A percentile compares a stretch with the other conserved stretches of the same genome.
Evolutionary conservation across 2,329 filamentous ascomycete species (phyloP).

Genomic region (Botrytis squamosa): DNA sequence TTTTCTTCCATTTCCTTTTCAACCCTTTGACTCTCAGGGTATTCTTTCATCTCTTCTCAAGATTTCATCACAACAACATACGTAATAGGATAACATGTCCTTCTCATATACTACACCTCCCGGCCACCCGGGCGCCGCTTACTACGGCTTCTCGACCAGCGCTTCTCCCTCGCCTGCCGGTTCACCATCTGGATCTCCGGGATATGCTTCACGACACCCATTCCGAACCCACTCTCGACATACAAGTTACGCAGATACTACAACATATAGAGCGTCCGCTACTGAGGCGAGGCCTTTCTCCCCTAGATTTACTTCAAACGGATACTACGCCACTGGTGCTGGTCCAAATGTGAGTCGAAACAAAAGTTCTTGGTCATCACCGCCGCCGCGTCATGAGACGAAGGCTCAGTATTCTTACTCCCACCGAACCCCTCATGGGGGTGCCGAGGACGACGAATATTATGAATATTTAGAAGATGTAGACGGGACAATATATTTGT

Average conservation of each 20-base stretch:
- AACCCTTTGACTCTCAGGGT: conserved; percentile 32
- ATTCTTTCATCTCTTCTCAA: conserved; percentile 8
- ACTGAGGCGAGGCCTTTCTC: conserved; percentile 35
- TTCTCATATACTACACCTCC: conserved; percentile 37
- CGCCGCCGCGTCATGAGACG: conserved; percentile 33
- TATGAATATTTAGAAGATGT: conserved; percentile 38
- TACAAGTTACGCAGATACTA: conserved; percentile 36
- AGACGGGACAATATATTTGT: conserved; percentile 34
- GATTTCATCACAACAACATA: conserved; percentile 20
- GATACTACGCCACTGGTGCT: conserved; percentile 41
- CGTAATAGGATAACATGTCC: conserved; percentile 39
- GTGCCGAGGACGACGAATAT: conserved; percentile 41
- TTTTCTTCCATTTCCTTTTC: conserved; percentile 21
- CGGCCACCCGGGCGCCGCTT: conserved; percentile 32
- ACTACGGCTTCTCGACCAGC: conserved; percentile 38
- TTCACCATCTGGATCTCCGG: conserved; percentile 32
- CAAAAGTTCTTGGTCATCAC: conserved; percentile 38
- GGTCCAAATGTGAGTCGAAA: conserved; percentile 43
- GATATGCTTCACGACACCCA: conserved; percentile 33
- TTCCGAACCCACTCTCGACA: conserved; percentile 39
- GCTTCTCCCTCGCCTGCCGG: conserved; percentile 38
- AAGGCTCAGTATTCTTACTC: conserved; percentile 39
- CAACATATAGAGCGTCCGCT: conserved; percentile 30
- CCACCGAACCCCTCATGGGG: conserved; percentile 41
- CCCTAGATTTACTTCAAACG: conserved; percentile 40